Percentiles rank a stretch among this genome's conserved stretches.
These are phyloP conservation scores for Aureobasidium sp. DNA, from an alignment of 2,329 filamentous ascomycete genomes.

Conservation along the genomic window DNA sequence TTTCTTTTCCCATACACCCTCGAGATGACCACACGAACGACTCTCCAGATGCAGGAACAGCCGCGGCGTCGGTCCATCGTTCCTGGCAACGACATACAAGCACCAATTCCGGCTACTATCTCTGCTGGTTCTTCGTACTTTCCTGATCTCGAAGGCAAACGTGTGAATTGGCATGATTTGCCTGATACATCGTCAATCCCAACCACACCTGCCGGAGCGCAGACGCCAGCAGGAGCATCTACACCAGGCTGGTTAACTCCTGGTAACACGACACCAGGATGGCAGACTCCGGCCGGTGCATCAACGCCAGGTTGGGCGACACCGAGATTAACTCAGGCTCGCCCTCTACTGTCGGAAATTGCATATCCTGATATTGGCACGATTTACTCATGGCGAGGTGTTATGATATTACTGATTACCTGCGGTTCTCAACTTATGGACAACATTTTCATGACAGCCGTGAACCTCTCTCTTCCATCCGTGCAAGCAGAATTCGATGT, in stretches of 20 bases:
- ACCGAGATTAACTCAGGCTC: background rate
- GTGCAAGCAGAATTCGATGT: conserved; percentile 32
- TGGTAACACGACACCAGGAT: background rate
- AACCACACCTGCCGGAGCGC: background rate
- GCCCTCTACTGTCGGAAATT: background rate
- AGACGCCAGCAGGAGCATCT: background rate
- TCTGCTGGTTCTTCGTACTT: background rate
- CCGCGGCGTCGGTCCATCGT: background rate
- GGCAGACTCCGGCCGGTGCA: conserved; percentile 3
- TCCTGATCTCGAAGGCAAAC: background rate
- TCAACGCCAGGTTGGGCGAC: background rate
- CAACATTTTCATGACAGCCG: conserved; percentile 33
- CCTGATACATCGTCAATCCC: background rate
- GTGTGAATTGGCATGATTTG: background rate
- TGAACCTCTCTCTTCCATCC: conserved; percentile 34
- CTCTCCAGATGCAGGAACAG: background rate
- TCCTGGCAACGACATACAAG: background rate
- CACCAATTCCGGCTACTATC: background rate
- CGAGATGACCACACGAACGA: background rate
- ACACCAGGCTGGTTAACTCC: conserved; percentile 3
- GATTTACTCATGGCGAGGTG: conserved; percentile 31
- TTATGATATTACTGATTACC: conserved; percentile 31
- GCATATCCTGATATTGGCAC: conserved; percentile 27
- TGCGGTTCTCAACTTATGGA: conserved; percentile 36
- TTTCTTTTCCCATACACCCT: background rate